Percentiles rank a stretch among this genome's conserved stretches.
Evolutionary conservation across 1,284 basidiomycete species (phyloP).

Genomic region (Microbotryum intermedium): DNA sequence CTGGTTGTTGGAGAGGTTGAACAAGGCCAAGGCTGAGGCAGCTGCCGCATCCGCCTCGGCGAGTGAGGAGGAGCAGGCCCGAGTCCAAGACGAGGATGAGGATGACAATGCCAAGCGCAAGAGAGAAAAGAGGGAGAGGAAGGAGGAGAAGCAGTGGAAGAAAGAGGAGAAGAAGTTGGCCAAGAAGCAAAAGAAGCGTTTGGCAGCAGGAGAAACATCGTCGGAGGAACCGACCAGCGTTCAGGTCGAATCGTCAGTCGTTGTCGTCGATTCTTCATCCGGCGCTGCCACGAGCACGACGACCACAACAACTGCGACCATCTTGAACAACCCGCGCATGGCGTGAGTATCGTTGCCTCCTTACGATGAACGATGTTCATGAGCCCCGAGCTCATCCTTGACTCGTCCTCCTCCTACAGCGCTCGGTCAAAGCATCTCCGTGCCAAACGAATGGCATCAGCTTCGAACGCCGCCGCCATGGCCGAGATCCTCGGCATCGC

Average conservation of each 20-base stretch:
- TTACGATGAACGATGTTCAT: neutral
- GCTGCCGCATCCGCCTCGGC: neutral
- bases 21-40: constrained; percentile 24
- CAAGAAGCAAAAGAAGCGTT: constrained; percentile 1
- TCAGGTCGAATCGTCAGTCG: neutral
- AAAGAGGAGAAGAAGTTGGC: constrained; percentile 14
- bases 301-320: neutral
- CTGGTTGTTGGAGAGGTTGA: constrained; percentile 25
- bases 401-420: constrained; percentile 1
- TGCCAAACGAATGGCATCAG: constrained; percentile 30
- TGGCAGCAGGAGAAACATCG: neutral
- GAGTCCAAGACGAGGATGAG: neutral
- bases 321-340: constrained; percentile 31
- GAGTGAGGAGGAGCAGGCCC: neutral
- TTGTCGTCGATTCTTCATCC: too few relatives aligned
- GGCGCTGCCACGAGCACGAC: neutral
- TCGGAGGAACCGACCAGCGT: neutral
- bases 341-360: constrained; percentile 18
- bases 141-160: constrained; percentile 3
- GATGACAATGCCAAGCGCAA: neutral
- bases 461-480: constrained; percentile 28
- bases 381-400: neutral
- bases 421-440: constrained; percentile 30
- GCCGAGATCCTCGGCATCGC: constrained; percentile 35
- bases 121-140: constrained; percentile 12